Evolutionary conservation across 805 yeast species (phyloP).

Genomic region (Priceomyces castillae): DNA sequence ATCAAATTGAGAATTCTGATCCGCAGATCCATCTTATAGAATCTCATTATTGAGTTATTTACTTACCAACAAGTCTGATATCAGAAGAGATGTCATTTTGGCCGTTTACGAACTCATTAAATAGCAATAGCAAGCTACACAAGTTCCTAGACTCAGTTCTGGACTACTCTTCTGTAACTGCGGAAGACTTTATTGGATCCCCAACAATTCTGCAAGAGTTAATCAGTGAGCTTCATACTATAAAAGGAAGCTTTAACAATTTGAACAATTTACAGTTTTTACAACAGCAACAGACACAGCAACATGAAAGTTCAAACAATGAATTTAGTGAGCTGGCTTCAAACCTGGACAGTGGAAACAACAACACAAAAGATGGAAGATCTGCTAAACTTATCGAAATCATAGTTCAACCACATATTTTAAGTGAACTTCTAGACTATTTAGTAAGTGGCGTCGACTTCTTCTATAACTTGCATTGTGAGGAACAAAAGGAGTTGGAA

Average conservation of each 20-base stretch:
- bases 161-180: constrained; percentile 31
- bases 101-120: constrained; percentile 42
- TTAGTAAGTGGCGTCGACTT: constrained; percentile 52
- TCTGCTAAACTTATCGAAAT: constrained; percentile 66
- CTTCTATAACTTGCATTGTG: constrained; percentile 29
- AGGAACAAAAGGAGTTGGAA: constrained; percentile 21
- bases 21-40: not conserved
- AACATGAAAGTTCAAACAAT: constrained; percentile 12
- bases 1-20: not conserved
- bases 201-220: constrained; percentile 35
- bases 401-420: constrained; percentile 72
- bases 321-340: constrained; percentile 34
- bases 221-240: constrained; percentile 34
- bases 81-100: constrained; percentile 40
- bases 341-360: constrained; percentile 25
- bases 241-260: constrained; percentile 34
- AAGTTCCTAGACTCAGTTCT: constrained; percentile 37
- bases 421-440: constrained; percentile 65
- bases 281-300: constrained; percentile 10
- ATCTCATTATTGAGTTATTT: not conserved
- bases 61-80: not conserved
- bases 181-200: constrained; percentile 33
- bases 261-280: constrained; percentile 25
- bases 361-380: constrained; percentile 30
- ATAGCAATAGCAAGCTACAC: constrained; percentile 37